Conservation (phyloP, 164 flowering plant genomes). For the Stephania cephalantha region DNA sequence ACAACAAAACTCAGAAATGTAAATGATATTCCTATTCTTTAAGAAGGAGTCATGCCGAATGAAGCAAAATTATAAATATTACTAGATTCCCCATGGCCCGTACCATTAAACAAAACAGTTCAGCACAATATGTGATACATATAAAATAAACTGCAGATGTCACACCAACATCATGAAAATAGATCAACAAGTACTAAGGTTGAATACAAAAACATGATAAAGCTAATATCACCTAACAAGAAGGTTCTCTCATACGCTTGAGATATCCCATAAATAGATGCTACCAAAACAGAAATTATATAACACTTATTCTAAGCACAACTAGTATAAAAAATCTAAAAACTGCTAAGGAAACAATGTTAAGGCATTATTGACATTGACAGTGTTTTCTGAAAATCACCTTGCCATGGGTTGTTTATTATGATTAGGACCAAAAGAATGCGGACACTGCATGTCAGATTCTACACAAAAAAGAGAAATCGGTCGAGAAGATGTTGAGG, state of each 20-base stretch:
- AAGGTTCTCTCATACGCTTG: not conserved
- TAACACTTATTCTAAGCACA: not conserved
- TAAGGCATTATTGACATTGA: not conserved
- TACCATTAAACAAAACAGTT: not conserved
- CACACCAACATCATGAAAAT: not conserved
- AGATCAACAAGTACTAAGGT: not conserved
- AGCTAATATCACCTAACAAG: not conserved
- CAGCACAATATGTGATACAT: not conserved
- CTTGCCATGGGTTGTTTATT: slow-evolving; percentile 27
- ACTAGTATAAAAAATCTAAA: not conserved
- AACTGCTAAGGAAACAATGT: not conserved
- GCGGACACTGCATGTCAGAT: slow-evolving; percentile 15
- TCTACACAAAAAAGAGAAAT: slow-evolving; percentile 20
- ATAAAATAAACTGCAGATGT: not conserved
- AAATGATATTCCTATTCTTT: not conserved
- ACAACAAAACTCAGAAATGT: not conserved
- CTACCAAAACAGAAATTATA: not conserved
- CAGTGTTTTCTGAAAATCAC: slow-evolving; percentile 17
- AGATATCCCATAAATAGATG: not conserved
- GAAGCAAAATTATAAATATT: not conserved
- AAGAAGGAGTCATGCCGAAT: not conserved
- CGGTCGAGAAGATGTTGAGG: slow-evolving; percentile 20
- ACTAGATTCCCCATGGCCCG: not conserved
- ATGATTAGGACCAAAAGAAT: slow-evolving; percentile 13
- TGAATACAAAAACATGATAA: not conserved